Base-by-base conservation (phyloP, 768 basidiomycete species). In the Mycena metata region DNA sequence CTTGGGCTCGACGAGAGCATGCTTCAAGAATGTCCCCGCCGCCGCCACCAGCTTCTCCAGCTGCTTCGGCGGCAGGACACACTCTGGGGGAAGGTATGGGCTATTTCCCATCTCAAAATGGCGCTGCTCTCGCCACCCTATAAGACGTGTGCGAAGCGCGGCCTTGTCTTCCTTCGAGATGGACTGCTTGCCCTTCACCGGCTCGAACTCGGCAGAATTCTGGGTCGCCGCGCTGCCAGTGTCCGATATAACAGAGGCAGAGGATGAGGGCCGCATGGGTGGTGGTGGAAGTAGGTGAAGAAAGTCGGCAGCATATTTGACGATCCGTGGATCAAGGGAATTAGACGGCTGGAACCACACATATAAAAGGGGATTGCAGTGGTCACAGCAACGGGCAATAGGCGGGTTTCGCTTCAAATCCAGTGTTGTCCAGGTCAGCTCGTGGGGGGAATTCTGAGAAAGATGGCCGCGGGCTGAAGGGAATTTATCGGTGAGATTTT, bases 341-440 rank as follows among this genome's bases (percentile, higher is more conserved):
- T 43, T 36, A 2, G 50, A 51, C 1, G 64, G 49, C 51, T 41
- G 39, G 45, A 16, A 57, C 41, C 41, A 60, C 36, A 5, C 59
- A 10, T 35, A 16, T 10, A 71, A 24, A 5, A 24, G 24, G 10
- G 70, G 67, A 58, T 71, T 68, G 43, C 70, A 71, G 23, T 58
- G 55, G 15, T 41, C 17, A 42, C 70, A 69, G 69, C 69, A 71
- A 4, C 68, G 57, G 3, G 58, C 26, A 2, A 60, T 17, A 7
- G 67, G 60, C 0, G 58, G 54, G n/a, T 23, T 57, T 8, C 35
- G 46, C 24, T 47, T 47, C 21, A 47, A 23, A 23, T 47, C 46
- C 46, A 47, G 9, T 23, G 24, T 23, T 15, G 60, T 69, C 68
- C 70, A 64, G 67, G 42, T 62, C 10, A 68, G 66, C 24, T 69